These are phyloP conservation scores for Piromyces sp. DNA, from an alignment of 192 early-diverging fungal genomes.

Conservation along the genomic window DNA sequence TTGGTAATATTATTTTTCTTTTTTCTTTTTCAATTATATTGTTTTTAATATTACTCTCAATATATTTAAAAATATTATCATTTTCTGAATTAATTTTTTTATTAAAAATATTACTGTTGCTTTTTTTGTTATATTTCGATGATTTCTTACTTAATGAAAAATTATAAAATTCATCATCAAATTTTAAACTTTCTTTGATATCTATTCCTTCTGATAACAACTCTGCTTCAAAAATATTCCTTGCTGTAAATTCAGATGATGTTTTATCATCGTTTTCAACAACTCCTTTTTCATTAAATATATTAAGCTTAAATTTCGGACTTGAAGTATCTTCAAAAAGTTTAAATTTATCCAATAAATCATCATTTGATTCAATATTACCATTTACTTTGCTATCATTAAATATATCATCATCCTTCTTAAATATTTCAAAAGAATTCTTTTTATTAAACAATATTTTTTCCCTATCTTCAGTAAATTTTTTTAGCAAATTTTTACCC, in stretches of 20 bases:
- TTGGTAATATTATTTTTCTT: background rate
- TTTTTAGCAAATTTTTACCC: too few species aligned
- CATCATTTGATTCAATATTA: background rate
- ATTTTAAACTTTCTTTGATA: background rate
- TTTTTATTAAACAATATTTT: too few species aligned
- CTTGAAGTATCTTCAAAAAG: background rate
- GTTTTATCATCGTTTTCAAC: background rate
- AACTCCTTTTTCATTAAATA: background rate
- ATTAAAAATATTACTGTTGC: too few species aligned
- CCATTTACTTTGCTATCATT: background rate
- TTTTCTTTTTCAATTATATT: background rate
- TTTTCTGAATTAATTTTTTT: background rate
- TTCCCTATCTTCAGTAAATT: too few species aligned
- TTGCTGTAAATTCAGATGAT: background rate
- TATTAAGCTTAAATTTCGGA: background rate
- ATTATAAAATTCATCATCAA: too few species aligned
- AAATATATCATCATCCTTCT: too few species aligned
- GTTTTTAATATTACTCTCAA: background rate
- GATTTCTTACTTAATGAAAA: background rate
- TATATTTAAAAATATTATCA: background rate
- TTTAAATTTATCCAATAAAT: background rate
- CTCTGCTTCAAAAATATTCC: background rate
- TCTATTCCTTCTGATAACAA: too few species aligned
- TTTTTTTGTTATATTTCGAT: background rate
- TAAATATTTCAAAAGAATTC: background rate